These are phyloP conservation scores for Phytophthora megakarya DNA, from an alignment of 352 stramenopile genomes.

Conservation along the genomic window DNA sequence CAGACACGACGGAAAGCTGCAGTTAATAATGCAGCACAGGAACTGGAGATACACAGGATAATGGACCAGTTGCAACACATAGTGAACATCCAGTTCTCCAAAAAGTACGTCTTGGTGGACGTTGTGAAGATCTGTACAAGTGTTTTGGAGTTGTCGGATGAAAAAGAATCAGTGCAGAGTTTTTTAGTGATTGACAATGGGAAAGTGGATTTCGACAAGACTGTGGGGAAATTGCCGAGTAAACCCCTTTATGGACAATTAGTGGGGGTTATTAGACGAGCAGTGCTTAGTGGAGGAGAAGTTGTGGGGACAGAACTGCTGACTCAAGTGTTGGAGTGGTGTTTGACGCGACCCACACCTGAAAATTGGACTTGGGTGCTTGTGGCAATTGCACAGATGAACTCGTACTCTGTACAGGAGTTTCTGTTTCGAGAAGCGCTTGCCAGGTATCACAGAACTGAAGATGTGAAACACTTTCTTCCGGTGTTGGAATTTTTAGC, in stretches of 20 bases:
- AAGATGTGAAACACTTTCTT: conserved; percentile 20
- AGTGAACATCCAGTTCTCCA: conserved; percentile 41
- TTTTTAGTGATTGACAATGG: conserved; percentile 23
- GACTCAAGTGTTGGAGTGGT: conserved; percentile 58
- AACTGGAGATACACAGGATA: conserved; percentile 43
- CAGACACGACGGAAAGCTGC: conserved; percentile 34
- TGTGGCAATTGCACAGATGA: conserved; percentile 45
- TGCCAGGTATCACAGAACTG: conserved; percentile 10
- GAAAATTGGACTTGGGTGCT: conserved; percentile 61
- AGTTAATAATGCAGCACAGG: conserved; percentile 8
- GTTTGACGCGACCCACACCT: conserved; percentile 25
- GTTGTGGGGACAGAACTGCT: conserved; percentile 22
- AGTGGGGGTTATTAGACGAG: conserved; percentile 42
- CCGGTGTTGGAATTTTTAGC: conserved; percentile 49
- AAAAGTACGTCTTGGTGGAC: conserved; percentile 38
- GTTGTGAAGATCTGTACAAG: conserved; percentile 49
- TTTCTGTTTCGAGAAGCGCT: conserved; percentile 52
- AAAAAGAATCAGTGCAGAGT: conserved; percentile 43
- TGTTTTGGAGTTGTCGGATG: conserved; percentile 47
- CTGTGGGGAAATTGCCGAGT: conserved; percentile 37
- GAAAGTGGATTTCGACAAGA: conserved; percentile 41
- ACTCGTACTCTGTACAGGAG: conserved; percentile 50
- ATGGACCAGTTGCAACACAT: conserved; percentile 47
- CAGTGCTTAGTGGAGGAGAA: conserved; percentile 39
- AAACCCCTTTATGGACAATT: conserved; percentile 61